phyloP scores from a whole-genome alignment of 352 stramenopile genomes.

The Globisporangium spiculum region DNA sequence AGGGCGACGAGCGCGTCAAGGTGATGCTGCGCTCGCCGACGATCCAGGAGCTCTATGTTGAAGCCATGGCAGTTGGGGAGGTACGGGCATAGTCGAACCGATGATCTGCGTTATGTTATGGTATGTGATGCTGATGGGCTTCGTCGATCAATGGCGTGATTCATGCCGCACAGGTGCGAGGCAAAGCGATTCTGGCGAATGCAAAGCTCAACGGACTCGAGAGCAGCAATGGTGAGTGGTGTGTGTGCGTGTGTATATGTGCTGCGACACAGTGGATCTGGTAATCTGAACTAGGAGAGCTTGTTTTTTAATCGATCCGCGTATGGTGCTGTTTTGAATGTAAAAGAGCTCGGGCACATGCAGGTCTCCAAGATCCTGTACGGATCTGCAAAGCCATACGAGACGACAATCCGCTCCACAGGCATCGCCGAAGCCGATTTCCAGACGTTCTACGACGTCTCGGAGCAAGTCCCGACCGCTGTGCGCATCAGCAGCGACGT shows the following conservation, averaged over 20 bases:
- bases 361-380: constrained; percentile 82
- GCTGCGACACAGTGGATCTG: too few relatives aligned
- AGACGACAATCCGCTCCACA: constrained; percentile 65
- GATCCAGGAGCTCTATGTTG: constrained; percentile 75
- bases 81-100: constrained; percentile 13
- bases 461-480: constrained; percentile 82
- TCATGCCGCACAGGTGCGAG: constrained; percentile 40
- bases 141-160: neutral
- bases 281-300: neutral
- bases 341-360: constrained; percentile 41
- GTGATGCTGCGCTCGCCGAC: constrained; percentile 58
- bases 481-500: constrained; percentile 68
- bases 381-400: constrained; percentile 65
- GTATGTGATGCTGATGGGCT: neutral
- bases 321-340: neutral
- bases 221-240: constrained; percentile 1
- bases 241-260: neutral
- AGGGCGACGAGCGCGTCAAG: constrained; percentile 84
- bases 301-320: neutral
- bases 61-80: constrained; percentile 78
- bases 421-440: constrained; percentile 69
- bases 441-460: constrained; percentile 82
- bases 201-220: constrained; percentile 12
- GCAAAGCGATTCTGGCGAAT: constrained; percentile 45
- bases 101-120: neutral